Evolutionary conservation across 1,139 yeast species (phyloP), one percentile per base, ranked within the genome.

Genomic region (Blastobotrys elegans): DNA sequence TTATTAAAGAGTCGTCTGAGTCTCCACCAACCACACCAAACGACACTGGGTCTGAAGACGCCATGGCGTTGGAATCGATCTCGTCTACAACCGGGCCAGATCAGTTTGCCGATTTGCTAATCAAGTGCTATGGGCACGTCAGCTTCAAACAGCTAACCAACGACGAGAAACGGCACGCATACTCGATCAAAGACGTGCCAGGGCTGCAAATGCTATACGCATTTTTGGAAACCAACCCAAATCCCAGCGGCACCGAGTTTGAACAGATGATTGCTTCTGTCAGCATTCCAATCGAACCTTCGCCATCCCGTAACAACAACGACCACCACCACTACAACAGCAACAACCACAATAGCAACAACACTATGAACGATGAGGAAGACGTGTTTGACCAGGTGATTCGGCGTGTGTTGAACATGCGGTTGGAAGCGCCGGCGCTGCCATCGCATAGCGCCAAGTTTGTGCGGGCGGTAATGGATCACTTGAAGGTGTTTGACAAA

Each of bases 391-490:
- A 40, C 13, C 26, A 40, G 26, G 11, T 24, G 10, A 8, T 40
- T 4, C 6, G 17, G 14, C 10, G 29, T 13, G 34, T 27, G 13
- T 11, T 42, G 34, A 17, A n/a, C 8, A 26, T 42, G 40, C 24
- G 29, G 11, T 20, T 42, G 16, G 46, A 42, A 35, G 34, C 46
- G 2, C 46, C 46, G 27, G 22, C 21, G 8, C 21, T 42, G 33
- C 46, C 46, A 26, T 34, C 40, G 6, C 46, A 42, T 16, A 34
- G 40, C 34, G 46, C 34, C 18, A 42, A 42, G 22, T 42, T 42
- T 35, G 40, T 42, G 17, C 40, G 46, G 13, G 11, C 13, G 13
- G n/a, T 42, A 13, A 35, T 26, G 21, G n/a, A 30, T 4, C 18
- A 26, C 11, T n/a, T 42, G n/a, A 42, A 42, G 16, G 34, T 27